These are phyloP conservation scores for Amphibolis antarctica DNA, from an alignment of 106 monocot genomes.

Conservation along the genomic window DNA sequence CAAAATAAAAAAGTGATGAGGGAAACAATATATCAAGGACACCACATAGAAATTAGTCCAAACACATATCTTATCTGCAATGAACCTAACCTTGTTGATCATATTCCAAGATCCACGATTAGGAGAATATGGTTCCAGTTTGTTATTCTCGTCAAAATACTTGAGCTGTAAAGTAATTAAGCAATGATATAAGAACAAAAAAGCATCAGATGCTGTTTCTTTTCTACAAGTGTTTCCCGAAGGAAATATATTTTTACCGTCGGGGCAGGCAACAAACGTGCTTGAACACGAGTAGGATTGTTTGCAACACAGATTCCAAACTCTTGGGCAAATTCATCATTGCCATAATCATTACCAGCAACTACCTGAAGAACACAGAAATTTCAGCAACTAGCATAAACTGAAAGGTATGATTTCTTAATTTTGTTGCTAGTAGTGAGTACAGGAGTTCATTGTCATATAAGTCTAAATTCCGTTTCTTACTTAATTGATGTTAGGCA, in stretches of 20 bases:
- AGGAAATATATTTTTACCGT: conserved; percentile 8
- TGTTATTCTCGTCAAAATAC: no score
- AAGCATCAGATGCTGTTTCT: no score
- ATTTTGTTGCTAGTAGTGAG: not conserved
- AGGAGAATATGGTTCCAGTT: no score
- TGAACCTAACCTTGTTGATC: no score
- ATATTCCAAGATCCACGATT: no score
- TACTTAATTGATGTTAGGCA: no score
- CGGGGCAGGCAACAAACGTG: conserved; percentile 51
- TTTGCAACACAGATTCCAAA: conserved; percentile 37
- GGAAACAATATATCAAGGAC: not conserved
- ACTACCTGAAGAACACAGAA: conserved; percentile 28
- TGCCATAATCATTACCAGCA: conserved; percentile 23
- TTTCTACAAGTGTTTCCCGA: no score
- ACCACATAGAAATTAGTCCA: not conserved
- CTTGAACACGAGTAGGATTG: conserved; percentile 27
- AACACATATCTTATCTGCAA: not conserved
- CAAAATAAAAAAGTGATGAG: not conserved
- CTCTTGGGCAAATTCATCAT: conserved; percentile 36
- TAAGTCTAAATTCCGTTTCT: no score
- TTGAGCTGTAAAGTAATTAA: no score
- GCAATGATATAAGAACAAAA: no score
- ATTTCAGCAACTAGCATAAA: not conserved
- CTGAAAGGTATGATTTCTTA: not conserved
- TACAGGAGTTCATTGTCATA: no score